Evolutionary conservation across 2,329 filamentous ascomycete genomes (phyloP), one percentile per base, ranked within the genome.

Genomic region (Ophiostoma himal-ulmi): DNA sequence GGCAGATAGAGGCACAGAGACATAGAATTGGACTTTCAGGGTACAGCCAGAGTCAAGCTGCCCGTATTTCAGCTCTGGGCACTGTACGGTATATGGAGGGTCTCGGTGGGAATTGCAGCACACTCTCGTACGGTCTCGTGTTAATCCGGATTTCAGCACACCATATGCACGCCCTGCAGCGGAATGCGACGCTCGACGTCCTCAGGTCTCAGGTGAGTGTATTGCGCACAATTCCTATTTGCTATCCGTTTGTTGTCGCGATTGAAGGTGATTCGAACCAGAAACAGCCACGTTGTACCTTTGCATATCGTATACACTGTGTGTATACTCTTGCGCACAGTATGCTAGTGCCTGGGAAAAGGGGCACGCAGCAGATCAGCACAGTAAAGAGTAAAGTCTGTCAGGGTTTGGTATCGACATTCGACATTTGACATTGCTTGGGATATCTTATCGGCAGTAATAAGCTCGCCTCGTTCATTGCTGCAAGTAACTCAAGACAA

Each of bases 201-300:
- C 30, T 30, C 30, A 39, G 22, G 14, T 30, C 52, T 57, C 52
- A 57, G 52, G 52, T 57, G 52, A 57, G 52, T 22, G 5, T n/a
- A 57, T 57, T 57, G 22, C 30, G 22, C 39, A 48, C 34, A 26
- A 57, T 54, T 48, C 30, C 20, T 65, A 36, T 36, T 65, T 39
- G 34, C 36, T 10, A 11, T 57, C n/a, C 1, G 14, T 48, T 11
- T 48, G 41, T 13, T 26, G 52, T 57, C 52, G 39, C 39, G 52
- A 30, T 48, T 48, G 48, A 44, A 64, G 54, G 54, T 68, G 57
- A 34, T 37, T 65, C 70, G 68, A 71, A 71, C 68, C 68, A 68
- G 68, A 71, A n/a, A 54, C 52, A 52, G 68, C 52, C 70, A 71
- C 68, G 70, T 71, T 69, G 70, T 39, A 62, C 60, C 20, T 30